phyloP scores from a whole-genome alignment of 208 protist species.

The Strigomonas culicis region DNA sequence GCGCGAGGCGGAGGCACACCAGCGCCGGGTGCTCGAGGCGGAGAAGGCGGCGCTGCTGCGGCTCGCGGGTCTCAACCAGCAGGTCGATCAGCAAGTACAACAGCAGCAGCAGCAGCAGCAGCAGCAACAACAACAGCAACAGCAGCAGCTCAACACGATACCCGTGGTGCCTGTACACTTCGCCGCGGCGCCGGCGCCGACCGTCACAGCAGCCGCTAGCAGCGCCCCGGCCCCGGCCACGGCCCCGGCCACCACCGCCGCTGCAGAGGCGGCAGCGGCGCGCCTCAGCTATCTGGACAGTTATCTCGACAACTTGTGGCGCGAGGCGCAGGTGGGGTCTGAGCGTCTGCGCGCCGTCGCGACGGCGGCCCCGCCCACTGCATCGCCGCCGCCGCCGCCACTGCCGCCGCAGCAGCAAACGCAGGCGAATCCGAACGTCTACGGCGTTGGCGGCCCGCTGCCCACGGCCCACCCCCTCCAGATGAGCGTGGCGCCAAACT shows the following conservation, averaged over 20 bases:
- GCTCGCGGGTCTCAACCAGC: background rate
- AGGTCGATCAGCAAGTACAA: constrained; percentile 5
- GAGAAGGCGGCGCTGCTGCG: constrained; percentile 8
- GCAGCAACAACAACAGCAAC: background rate
- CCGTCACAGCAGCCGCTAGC: background rate
- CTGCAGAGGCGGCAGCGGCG: background rate
- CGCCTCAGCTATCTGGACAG: constrained; percentile 15
- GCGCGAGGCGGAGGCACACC: constrained; percentile 1
- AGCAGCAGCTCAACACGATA: constrained; percentile 10
- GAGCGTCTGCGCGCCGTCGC: background rate
- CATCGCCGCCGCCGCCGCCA: background rate
- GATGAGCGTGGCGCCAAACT: no score
- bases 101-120: constrained; percentile 2
- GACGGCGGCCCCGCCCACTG: background rate
- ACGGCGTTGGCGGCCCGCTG: background rate
- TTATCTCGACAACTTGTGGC: constrained; percentile 30
- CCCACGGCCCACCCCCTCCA: no score
- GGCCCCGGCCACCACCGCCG: constrained; percentile 4
- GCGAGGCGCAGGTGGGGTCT: constrained; percentile 23
- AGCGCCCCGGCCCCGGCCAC: constrained; percentile 4
- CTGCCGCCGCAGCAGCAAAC: background rate
- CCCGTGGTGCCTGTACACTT: background rate
- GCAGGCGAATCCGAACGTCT: background rate
- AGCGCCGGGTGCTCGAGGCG: background rate
- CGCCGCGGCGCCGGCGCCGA: constrained; percentile 8